These are phyloP conservation scores for Clathrus columnatus DNA, from an alignment of 768 basidiomycete species.

Conservation along the genomic window DNA sequence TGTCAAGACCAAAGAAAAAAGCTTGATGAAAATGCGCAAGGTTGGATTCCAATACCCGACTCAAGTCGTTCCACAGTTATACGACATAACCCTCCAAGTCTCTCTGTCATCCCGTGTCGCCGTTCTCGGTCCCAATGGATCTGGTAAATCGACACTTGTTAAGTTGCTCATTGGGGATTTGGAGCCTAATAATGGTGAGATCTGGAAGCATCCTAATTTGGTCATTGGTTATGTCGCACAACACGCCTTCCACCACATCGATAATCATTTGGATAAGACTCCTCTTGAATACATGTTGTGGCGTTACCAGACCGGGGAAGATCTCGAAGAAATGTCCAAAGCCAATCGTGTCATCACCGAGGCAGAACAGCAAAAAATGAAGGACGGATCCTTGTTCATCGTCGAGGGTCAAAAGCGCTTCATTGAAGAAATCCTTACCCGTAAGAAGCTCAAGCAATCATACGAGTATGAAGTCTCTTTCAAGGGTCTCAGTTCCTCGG, in stretches of 20 bases:
- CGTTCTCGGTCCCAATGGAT: slow-evolving; percentile 96
- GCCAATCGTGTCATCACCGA: slow-evolving; percentile 79
- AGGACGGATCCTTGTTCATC: slow-evolving; percentile 79
- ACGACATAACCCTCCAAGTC: slow-evolving; percentile 93
- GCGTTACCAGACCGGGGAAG: slow-evolving; percentile 99
- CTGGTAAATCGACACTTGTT: slow-evolving; percentile 95
- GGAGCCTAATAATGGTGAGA: slow-evolving; percentile 93
- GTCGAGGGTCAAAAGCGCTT: slow-evolving; percentile 91
- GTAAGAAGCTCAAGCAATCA: slow-evolving; percentile 99
- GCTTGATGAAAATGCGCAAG: slow-evolving; percentile 92
- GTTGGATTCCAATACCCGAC: slow-evolving; percentile 96
- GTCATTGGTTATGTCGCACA: slow-evolving; percentile 99
- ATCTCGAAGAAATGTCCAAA: slow-evolving; percentile 94
- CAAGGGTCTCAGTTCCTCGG: slow-evolving; percentile 90
- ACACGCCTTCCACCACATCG: slow-evolving; percentile 99
- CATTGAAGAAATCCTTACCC: slow-evolving; percentile 83
- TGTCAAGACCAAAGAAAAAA: slow-evolving; percentile 99
- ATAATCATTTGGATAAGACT: slow-evolving; percentile 96
- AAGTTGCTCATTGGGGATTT: slow-evolving; percentile 94
- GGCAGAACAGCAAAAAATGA: slow-evolving; percentile 91
- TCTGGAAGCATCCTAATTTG: slow-evolving; percentile 99
- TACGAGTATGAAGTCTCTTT: slow-evolving; percentile 98
- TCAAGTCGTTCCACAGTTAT: slow-evolving; percentile 78
- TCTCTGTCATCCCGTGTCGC: slow-evolving; percentile 98
- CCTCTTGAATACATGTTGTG: slow-evolving; percentile 99